These are phyloP conservation scores for Mycena pura DNA, from an alignment of 768 basidiomycete genomes.

Conservation along the genomic window DNA sequence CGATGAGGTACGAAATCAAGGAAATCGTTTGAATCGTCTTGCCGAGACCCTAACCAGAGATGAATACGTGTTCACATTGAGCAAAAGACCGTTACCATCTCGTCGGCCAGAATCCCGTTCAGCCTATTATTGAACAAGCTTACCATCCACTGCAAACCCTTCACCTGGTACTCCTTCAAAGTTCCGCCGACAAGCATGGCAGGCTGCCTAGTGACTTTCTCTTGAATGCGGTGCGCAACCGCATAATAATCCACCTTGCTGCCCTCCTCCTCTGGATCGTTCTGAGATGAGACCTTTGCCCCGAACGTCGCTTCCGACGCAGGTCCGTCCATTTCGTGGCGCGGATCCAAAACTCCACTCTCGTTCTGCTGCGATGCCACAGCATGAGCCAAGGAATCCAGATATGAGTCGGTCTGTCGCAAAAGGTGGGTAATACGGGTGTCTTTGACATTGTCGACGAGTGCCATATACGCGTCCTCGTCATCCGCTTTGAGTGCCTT, in stretches of 20 bases:
- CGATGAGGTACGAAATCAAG: slow-evolving; percentile 93
- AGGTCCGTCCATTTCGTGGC: slow-evolving; percentile 70
- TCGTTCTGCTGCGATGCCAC: slow-evolving; percentile 93
- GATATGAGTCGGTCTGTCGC: slow-evolving; percentile 91
- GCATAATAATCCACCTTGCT: slow-evolving; percentile 95
- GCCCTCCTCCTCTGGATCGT: slow-evolving; percentile 59
- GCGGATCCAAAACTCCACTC: slow-evolving; percentile 48
- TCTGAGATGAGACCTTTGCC: slow-evolving; percentile 74
- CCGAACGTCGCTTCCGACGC: slow-evolving; percentile 92
- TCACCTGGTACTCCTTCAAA: slow-evolving; percentile 93
- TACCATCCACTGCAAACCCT: slow-evolving; percentile 98
- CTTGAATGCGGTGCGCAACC: slow-evolving; percentile 90
- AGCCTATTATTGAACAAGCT: slow-evolving; percentile 95
- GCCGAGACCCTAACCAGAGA: slow-evolving; percentile 76
- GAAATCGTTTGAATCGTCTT: slow-evolving; percentile 97
- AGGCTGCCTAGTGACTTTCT: slow-evolving; percentile 81
- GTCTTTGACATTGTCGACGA: slow-evolving; percentile 98
- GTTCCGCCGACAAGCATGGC: slow-evolving; percentile 82
- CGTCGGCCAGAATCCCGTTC: slow-evolving; percentile 94
- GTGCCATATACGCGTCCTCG: slow-evolving; percentile 99
- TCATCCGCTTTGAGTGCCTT: slow-evolving; percentile 97
- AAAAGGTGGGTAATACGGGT: slow-evolving; percentile 97
- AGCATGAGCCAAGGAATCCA: slow-evolving; percentile 94
- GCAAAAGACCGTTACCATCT: slow-evolving; percentile 70
- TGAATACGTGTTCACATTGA: slow-evolving; percentile 17